phyloP scores from a whole-genome alignment of 1,139 yeast species.

The Chernovozyma sophiae-reginae region DNA sequence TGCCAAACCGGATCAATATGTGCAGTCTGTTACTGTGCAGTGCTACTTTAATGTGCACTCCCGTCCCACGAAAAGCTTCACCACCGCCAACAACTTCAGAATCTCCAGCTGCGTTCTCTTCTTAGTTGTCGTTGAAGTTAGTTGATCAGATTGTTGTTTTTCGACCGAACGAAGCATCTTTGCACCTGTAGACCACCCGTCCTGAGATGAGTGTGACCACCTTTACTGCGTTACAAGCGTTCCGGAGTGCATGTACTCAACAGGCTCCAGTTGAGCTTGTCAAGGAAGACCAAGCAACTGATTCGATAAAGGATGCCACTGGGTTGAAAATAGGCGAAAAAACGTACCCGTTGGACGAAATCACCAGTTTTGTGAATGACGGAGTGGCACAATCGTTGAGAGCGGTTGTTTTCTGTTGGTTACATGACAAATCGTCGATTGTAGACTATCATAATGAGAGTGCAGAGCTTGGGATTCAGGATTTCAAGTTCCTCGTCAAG shows the following conservation, averaged over 20 bases:
- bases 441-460: constrained; percentile 82
- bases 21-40: too few species aligned
- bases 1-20: too few species aligned
- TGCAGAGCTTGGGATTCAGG: constrained; percentile 57
- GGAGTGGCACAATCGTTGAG: constrained; percentile 49
- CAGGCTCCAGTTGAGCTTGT: constrained; percentile 22
- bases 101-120: too few species aligned
- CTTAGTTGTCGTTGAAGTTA: too few species aligned
- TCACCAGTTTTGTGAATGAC: constrained; percentile 59
- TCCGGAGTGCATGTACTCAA: constrained; percentile 21
- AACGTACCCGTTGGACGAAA: constrained; percentile 31
- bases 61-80: too few species aligned
- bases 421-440: constrained; percentile 67
- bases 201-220: too few species aligned
- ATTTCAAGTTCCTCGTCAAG: constrained; percentile 80
- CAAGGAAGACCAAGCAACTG: constrained; percentile 17
- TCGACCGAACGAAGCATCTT: too few species aligned
- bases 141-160: too few species aligned
- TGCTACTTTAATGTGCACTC: too few species aligned
- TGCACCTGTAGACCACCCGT: too few species aligned
- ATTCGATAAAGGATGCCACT: constrained; percentile 33
- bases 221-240: constrained; percentile 6
- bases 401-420: constrained; percentile 78
- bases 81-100: too few species aligned
- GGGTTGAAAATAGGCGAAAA: constrained; percentile 28